Evolutionary conservation across 208 protist species (phyloP), one percentile per base, ranked within the genome.

Genomic region (Leishmania tropica): DNA sequence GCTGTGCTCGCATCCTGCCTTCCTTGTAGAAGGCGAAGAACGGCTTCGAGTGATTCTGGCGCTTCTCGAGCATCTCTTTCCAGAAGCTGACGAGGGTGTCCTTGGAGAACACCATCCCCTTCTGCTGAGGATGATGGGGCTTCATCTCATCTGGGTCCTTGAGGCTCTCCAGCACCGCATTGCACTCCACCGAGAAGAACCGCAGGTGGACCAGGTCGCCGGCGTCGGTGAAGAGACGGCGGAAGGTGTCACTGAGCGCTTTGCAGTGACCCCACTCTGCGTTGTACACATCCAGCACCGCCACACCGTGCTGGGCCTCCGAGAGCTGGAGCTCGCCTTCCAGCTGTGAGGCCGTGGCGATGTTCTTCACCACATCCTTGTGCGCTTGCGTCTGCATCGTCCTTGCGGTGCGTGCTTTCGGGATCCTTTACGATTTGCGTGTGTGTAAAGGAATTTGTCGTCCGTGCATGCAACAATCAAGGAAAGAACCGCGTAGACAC

Each of bases 11-110:
- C 77, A 90, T 88, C 70, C 81, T 94, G 24, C 95, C 94, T 68
- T 98, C 94, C 83, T 97, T 97, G 88, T 93, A 98, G 76, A 97
- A 96, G 67, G 94, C 79, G 81, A 98, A 96, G 79, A 92, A 96
- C 60, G 95, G 93, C 85, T 96, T 96, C 17, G 95, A 95, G 79
- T 98, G 92, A 42, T 90, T 87, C 58, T 84, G 80, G 31, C 94
- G 92, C 58, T 81, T 74, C 73, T 88, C 81, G 45, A 98, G 86
- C 21, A 95, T 91, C 31, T 77, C 48, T 17, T 76, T 81, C 95
- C 95, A 98, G 79, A 86, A 89, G n/a, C 71, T 58, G 53, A 86
- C 72, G 19, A 93, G 83, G 1, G 94, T 96, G 76, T 98, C 95
- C 8, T 78, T 81, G 71, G 79, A 88, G 35, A 86, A 85, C 51